A percentile compares a stretch with the other conserved stretches of the same genome.
phyloP scores from a whole-genome alignment of 345 rosid species.

The Citrus reticulata region DNA sequence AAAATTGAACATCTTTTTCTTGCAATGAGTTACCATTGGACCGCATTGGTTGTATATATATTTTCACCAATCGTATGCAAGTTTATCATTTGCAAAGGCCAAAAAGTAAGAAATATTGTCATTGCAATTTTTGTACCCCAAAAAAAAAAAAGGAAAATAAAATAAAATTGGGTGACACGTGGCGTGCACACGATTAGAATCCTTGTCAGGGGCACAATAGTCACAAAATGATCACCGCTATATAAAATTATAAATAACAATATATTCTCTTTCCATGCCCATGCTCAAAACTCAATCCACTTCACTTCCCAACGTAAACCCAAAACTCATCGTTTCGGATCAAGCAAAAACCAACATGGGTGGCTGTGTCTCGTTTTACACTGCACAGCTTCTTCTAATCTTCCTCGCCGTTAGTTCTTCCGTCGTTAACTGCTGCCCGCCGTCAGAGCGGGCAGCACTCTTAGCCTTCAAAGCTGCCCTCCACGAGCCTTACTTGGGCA shows the following conservation, averaged over 20 bases:
- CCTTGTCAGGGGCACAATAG: constrained; percentile 31
- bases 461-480: constrained; percentile 63
- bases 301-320: not conserved
- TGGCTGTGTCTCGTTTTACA: not conserved
- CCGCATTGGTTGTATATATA: not conserved
- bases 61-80: too few relatives aligned
- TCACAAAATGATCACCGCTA: constrained; percentile 17
- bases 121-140: too few relatives aligned
- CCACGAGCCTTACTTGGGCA: constrained; percentile 61
- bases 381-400: constrained; percentile 6
- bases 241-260: constrained; percentile 13
- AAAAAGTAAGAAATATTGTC: too few relatives aligned
- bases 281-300: not conserved
- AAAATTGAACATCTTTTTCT: too few relatives aligned
- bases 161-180: not conserved
- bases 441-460: constrained; percentile 70
- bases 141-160: too few relatives aligned
- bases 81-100: too few relatives aligned
- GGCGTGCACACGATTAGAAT: not conserved
- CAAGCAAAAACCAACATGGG: not conserved
- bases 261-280: not conserved
- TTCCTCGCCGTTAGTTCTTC: constrained; percentile 29
- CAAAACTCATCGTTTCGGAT: not conserved
- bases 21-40: not conserved
- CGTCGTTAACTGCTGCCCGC: constrained; percentile 55